phyloP scores from a whole-genome alignment of 179 eudicot genomes.

The Beta corolliflora region DNA sequence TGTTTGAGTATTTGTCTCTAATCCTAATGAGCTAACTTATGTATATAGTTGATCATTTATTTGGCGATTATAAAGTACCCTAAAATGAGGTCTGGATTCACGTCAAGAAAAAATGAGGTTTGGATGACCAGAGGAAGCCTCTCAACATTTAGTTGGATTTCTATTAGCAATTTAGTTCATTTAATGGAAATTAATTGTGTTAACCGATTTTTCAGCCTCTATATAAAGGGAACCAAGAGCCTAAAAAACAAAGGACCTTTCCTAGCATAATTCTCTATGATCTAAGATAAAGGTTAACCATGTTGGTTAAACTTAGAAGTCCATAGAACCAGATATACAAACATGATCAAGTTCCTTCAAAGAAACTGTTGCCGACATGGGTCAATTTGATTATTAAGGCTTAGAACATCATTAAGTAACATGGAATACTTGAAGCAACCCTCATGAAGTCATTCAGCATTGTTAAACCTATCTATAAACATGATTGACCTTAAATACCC shows the following conservation, averaged over 20 bases:
- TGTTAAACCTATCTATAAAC: too few species aligned
- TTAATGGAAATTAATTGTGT: neutral
- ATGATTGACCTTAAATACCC: too few species aligned
- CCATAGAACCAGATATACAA: neutral
- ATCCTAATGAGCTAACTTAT: neutral
- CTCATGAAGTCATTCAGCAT: too few species aligned
- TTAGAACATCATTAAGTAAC: neutral
- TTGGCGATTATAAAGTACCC: neutral
- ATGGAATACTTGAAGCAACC: neutral
- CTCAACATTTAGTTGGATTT: neutral
- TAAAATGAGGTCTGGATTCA: neutral
- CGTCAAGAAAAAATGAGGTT: too few species aligned
- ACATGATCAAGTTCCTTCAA: neutral
- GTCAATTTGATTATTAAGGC: neutral
- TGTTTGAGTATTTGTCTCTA: neutral
- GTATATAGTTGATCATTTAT: neutral
- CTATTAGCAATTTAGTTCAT: neutral
- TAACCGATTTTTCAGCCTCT: neutral
- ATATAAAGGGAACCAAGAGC: neutral
- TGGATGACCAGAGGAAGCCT: neutral
- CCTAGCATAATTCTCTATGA: neutral
- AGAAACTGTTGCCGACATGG: neutral
- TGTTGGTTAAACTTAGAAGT: neutral
- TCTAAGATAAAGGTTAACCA: neutral
- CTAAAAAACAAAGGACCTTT: neutral